Conservation (phyloP, 305 asterid genomes). For the Fraxinus ornus region DNA sequence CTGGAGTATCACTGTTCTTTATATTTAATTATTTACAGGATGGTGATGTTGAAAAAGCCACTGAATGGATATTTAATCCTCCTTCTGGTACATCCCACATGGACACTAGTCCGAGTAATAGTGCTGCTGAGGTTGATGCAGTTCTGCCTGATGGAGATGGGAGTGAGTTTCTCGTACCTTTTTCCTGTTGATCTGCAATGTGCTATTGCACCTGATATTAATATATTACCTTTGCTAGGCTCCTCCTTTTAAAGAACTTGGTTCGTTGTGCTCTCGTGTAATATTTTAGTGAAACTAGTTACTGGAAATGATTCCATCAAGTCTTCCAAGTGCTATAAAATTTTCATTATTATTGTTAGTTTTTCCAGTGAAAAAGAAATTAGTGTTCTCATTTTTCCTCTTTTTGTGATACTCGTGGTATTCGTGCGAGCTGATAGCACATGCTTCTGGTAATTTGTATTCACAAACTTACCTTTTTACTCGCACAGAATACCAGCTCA, state of each 20-base stretch:
- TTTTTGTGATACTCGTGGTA: not conserved
- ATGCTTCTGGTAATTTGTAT: not conserved
- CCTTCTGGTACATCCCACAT: constrained; percentile 50
- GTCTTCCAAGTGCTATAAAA: not conserved
- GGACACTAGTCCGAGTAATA: constrained; percentile 61
- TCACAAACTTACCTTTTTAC: constrained; percentile 9
- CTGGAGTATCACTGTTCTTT: not conserved
- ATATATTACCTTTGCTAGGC: not conserved
- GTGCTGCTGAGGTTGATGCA: constrained; percentile 46
- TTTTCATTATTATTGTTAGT: not conserved
- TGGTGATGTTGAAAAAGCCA: constrained; percentile 87
- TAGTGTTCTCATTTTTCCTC: not conserved
- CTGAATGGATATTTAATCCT: constrained; percentile 91
- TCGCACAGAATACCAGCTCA: constrained; percentile 64
- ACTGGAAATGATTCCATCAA: not conserved
- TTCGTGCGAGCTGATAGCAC: not conserved
- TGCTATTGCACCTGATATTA: constrained; percentile 10
- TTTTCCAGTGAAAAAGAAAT: not conserved
- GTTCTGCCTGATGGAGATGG: constrained; percentile 91
- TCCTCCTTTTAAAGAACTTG: not conserved
- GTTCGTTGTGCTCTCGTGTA: not conserved
- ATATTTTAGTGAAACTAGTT: not conserved
- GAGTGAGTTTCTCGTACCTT: constrained; percentile 54
- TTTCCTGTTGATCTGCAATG: not conserved
- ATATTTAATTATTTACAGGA: constrained; percentile 45